phyloP scores from a whole-genome alignment of 1,284 basidiomycete genomes.

The Dichomitus squalens region DNA sequence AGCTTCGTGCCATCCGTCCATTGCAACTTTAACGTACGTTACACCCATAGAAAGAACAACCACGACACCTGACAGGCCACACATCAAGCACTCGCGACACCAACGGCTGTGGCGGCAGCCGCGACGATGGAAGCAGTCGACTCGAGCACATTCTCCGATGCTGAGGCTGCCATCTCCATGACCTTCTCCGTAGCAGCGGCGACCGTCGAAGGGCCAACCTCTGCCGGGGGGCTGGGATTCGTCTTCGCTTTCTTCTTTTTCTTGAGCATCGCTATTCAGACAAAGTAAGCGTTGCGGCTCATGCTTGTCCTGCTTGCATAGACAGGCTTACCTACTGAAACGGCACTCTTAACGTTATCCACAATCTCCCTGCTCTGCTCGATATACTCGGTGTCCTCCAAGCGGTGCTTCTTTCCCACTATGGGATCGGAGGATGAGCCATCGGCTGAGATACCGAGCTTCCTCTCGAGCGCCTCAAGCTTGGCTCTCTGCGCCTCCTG shows the following conservation, averaged over 20 bases:
- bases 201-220: constrained; percentile 20
- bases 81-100: constrained; percentile 21
- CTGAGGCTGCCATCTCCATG: constrained; percentile 9
- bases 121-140: constrained; percentile 11
- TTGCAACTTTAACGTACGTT: constrained; percentile 1
- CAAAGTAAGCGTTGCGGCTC: neutral
- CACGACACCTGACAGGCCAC: constrained; percentile 9
- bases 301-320: neutral
- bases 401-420: constrained; percentile 81
- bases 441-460: constrained; percentile 67
- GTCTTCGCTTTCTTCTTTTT: constrained; percentile 86
- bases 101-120: constrained; percentile 17
- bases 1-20: neutral
- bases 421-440: constrained; percentile 48
- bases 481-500: constrained; percentile 84
- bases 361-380: constrained; percentile 93
- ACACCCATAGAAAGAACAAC: constrained; percentile 3
- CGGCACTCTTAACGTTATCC: constrained; percentile 90
- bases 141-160: constrained; percentile 20
- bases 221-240: constrained; percentile 34
- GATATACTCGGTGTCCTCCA: constrained; percentile 92
- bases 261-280: constrained; percentile 65
- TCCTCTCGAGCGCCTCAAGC: constrained; percentile 82
- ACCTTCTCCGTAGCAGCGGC: constrained; percentile 21
- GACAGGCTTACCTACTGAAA: constrained; percentile 67